Conservation (phyloP, 2,329 filamentous ascomycete species). For the Xylariaceae sp. region DNA sequence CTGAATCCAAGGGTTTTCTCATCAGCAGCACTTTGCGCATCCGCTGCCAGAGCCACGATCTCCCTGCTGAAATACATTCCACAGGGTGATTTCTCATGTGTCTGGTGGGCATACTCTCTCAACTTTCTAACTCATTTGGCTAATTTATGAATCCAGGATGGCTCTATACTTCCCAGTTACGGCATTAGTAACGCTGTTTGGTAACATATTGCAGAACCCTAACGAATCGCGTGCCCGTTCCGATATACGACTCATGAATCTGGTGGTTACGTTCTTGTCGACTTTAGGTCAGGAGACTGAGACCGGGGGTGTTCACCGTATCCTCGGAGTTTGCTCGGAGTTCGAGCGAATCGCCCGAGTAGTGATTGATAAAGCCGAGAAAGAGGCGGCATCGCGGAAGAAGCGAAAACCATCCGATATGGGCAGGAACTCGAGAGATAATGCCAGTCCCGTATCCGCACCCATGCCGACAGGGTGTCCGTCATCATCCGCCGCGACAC, state of each 20-base stretch:
- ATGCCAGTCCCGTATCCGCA: slow-evolving; percentile 24
- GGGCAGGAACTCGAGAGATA: slow-evolving; percentile 8
- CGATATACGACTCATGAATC: slow-evolving; percentile 84
- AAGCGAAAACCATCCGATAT: slow-evolving; percentile 64
- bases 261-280: slow-evolving; percentile 87
- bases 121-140: neutral
- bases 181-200: slow-evolving; percentile 88
- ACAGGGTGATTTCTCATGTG: slow-evolving; percentile 87
- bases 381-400: slow-evolving; percentile 69
- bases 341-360: slow-evolving; percentile 91
- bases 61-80: slow-evolving; percentile 94
- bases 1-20: slow-evolving; percentile 93
- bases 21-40: slow-evolving; percentile 86
- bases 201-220: slow-evolving; percentile 93
- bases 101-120: slow-evolving; percentile 65
- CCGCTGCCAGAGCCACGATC: slow-evolving; percentile 87
- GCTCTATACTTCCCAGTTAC: slow-evolving; percentile 96
- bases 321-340: slow-evolving; percentile 91
- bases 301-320: slow-evolving; percentile 84
- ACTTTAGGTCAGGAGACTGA: slow-evolving; percentile 85
- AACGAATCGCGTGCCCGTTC: slow-evolving; percentile 81
- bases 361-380: slow-evolving; percentile 86
- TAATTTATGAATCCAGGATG: slow-evolving; percentile 50
- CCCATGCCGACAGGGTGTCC: slow-evolving; percentile 15
- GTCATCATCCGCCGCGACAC: slow-evolving; percentile 26